Evolutionary conservation across 2,329 filamentous ascomycete genomes (phyloP).

Genomic region (Sporothrix inflata): DNA sequence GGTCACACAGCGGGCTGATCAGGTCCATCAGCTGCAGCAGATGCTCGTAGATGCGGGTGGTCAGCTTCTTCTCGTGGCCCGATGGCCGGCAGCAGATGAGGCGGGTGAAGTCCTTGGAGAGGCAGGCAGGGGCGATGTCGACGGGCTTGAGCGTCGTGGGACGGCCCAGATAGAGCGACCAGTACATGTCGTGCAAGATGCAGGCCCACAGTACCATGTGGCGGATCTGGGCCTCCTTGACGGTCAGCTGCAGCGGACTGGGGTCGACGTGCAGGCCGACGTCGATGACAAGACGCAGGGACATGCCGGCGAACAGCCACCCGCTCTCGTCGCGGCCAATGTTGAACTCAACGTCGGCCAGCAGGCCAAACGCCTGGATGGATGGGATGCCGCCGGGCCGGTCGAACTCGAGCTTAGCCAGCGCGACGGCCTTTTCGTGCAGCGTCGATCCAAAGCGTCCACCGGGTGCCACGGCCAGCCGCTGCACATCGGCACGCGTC

Average conservation of each 20-base stretch:
- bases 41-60: conserved; percentile 28
- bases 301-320: conserved; percentile 31
- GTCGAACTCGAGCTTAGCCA: conserved; percentile 32
- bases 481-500: conserved; percentile 27
- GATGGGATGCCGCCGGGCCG: conserved; percentile 31
- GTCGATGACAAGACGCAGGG: conserved; percentile 30
- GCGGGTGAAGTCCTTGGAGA: conserved; percentile 26
- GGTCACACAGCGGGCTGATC: conserved; percentile 25
- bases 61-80: conserved; percentile 18
- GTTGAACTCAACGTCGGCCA: conserved; percentile 31
- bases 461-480: conserved; percentile 12
- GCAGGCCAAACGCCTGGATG: conserved; percentile 30
- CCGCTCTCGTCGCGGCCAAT: conserved; percentile 32
- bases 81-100: neutral
- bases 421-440: conserved; percentile 30
- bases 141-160: conserved; percentile 30
- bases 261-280: conserved; percentile 30
- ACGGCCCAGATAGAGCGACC: conserved; percentile 33
- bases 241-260: conserved; percentile 21
- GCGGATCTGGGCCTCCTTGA: conserved; percentile 28
- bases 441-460: conserved; percentile 24
- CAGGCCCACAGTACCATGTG: conserved; percentile 32
- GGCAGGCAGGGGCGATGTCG: conserved; percentile 30
- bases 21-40: conserved; percentile 30
- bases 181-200: conserved; percentile 31